Evolutionary conservation across 257 asterid species (phyloP).

Genomic region (Leonotis leonurus): DNA sequence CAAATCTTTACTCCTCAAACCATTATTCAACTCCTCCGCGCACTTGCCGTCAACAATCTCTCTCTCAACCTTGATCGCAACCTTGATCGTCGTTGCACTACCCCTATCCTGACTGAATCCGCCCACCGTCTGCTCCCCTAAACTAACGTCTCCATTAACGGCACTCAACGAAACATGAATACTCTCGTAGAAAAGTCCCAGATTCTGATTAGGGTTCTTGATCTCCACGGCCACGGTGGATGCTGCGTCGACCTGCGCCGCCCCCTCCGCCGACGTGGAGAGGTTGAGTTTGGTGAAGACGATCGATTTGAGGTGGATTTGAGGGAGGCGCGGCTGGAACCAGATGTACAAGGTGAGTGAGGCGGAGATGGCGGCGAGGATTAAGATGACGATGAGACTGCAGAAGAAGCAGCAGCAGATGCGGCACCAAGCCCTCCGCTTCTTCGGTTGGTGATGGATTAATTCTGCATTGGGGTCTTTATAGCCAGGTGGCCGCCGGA

Average conservation of each 20-base stretch:
- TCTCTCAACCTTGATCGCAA: background rate
- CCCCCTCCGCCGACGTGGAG: conserved; percentile 16
- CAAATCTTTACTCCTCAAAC: conserved; percentile 25
- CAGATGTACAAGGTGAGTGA: conserved; percentile 29
- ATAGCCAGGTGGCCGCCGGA: conserved; percentile 50
- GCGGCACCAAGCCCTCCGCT: conserved; percentile 28
- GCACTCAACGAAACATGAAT: conserved; percentile 12
- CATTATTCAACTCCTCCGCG: conserved; percentile 19
- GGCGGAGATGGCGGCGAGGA: conserved; percentile 15
- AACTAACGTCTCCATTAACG: conserved; percentile 4
- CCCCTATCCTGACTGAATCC: conserved; percentile 25
- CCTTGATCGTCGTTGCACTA: conserved; percentile 20
- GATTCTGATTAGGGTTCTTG: conserved; percentile 30
- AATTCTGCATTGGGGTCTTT: conserved; percentile 28
- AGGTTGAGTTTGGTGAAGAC: conserved; percentile 24
- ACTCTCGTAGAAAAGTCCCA: conserved; percentile 28
- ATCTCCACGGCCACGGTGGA: conserved; percentile 16
- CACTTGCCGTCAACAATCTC: conserved; percentile 5
- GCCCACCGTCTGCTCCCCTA: conserved; percentile 23
- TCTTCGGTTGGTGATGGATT: conserved; percentile 8
- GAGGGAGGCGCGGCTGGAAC: conserved; percentile 44
- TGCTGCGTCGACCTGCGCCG: conserved; percentile 19
- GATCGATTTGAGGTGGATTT: conserved; percentile 26
- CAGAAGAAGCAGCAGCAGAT: conserved; percentile 28
- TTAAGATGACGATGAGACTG: conserved; percentile 5